phyloP scores from a whole-genome alignment of 768 basidiomycete genomes.

The Crassisporium funariophilum region DNA sequence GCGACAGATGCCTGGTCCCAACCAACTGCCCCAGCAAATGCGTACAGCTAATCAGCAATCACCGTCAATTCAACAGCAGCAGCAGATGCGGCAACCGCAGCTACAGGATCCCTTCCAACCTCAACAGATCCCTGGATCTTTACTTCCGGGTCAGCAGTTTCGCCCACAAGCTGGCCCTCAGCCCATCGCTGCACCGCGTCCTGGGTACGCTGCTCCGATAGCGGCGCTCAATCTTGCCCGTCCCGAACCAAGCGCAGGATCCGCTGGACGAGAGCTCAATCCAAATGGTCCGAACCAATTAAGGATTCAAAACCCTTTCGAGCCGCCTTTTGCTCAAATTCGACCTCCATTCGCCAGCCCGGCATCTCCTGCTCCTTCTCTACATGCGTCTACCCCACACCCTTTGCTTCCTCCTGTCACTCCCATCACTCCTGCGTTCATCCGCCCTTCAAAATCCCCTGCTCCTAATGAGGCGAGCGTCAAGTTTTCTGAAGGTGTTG shows the following conservation, averaged over 20 bases:
- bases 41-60: not conserved
- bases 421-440: constrained; percentile 79
- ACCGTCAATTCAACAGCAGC: constrained; percentile 5
- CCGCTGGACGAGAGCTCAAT: constrained; percentile 28
- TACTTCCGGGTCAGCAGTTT: not conserved
- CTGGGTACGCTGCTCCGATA: constrained; percentile 74
- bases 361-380: constrained; percentile 20
- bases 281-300: constrained; percentile 17
- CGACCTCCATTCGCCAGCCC: constrained; percentile 6
- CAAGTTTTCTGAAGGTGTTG: constrained; percentile 44
- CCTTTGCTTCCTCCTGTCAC: constrained; percentile 77
- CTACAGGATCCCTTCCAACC: constrained; percentile 5
- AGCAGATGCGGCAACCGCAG: not conserved
- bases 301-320: constrained; percentile 30
- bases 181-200: constrained; percentile 67
- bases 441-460: constrained; percentile 49
- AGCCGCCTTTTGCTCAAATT: constrained; percentile 16
- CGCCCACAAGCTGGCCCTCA: constrained; percentile 22
- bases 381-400: constrained; percentile 54
- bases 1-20: constrained; percentile 5
- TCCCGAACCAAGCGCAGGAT: constrained; percentile 44
- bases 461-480: constrained; percentile 28
- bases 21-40: constrained; percentile 5
- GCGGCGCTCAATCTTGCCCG: constrained; percentile 62
- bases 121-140: too few relatives aligned